phyloP scores from a whole-genome alignment of 202 grass and related monocot genomes.

The Alloteropsis angusta region DNA sequence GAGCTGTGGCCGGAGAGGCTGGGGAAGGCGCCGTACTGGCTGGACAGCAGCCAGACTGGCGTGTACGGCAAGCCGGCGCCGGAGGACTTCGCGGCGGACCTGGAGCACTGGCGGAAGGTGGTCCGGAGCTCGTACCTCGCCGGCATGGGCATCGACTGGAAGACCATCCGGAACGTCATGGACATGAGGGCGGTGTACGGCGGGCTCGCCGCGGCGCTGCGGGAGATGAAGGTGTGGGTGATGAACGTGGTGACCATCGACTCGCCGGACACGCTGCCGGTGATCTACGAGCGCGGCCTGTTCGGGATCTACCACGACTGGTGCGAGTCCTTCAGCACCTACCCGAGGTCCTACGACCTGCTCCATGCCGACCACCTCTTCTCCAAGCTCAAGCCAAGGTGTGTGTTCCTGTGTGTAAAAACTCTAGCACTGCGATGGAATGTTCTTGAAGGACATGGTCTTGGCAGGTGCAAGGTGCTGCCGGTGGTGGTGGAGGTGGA shows the following conservation, averaged over 20 bases:
- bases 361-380: constrained; percentile 95
- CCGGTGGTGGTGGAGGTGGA: constrained; percentile 79
- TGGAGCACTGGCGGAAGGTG: constrained; percentile 65
- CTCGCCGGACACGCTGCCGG: constrained; percentile 82
- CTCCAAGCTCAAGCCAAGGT: constrained; percentile 71
- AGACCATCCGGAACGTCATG: constrained; percentile 70
- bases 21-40: constrained; percentile 58
- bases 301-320: constrained; percentile 98
- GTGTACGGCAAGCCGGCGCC: constrained; percentile 87
- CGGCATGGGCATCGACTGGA: constrained; percentile 87
- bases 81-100: constrained; percentile 65
- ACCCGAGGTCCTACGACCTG: constrained; percentile 90
- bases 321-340: constrained; percentile 97
- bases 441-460: not conserved
- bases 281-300: constrained; percentile 82
- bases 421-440: not conserved
- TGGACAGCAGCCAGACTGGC: constrained; percentile 64
- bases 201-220: constrained; percentile 71
- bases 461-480: constrained; percentile 57
- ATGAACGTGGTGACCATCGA: constrained; percentile 85
- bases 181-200: constrained; percentile 94
- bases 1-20: constrained; percentile 55
- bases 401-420: too few relatives aligned
- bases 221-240: constrained; percentile 77
- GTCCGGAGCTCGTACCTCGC: constrained; percentile 62